Evolutionary conservation across 2,329 filamentous ascomycete species (phyloP).

Genomic region (Didymella exigua): DNA sequence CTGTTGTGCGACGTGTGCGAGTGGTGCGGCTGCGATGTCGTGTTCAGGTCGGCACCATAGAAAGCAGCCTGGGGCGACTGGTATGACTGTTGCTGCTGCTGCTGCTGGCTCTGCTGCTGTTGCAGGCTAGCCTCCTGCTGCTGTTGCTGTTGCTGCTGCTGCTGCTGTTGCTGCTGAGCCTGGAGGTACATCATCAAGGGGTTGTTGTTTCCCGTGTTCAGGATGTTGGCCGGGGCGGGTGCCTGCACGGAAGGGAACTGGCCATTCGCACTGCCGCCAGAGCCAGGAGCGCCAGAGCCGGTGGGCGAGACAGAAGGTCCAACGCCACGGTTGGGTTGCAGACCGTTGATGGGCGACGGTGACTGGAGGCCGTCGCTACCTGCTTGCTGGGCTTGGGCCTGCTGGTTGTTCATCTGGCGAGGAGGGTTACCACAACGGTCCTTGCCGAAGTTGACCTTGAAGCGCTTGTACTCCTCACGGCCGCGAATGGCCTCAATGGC

Average conservation of each 20-base stretch:
- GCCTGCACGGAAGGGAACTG: constrained; percentile 65
- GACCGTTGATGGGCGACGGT: constrained; percentile 63
- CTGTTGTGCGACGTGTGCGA: constrained; percentile 63
- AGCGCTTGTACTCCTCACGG: constrained; percentile 94
- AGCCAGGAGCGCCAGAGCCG: constrained; percentile 62
- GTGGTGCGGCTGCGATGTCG: constrained; percentile 66
- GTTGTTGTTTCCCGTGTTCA: constrained; percentile 81
- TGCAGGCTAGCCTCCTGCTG: constrained; percentile 30
- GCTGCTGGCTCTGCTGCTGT: constrained; percentile 31
- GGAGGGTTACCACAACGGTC: constrained; percentile 97
- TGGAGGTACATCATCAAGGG: constrained; percentile 92
- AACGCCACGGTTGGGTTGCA: constrained; percentile 59
- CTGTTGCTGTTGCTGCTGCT: constrained; percentile 50
- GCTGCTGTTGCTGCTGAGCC: constrained; percentile 60
- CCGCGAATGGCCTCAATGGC: constrained; percentile 94
- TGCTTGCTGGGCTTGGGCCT: constrained; percentile 67
- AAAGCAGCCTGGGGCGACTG: constrained; percentile 79
- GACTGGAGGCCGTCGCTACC: constrained; percentile 65
- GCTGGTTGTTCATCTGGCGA: constrained; percentile 73
- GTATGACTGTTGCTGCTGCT: constrained; percentile 55
- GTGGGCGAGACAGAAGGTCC: constrained; percentile 66
- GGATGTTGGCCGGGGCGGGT: constrained; percentile 71
- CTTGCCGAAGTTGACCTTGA: constrained; percentile 99
- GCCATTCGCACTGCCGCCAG: constrained; percentile 60
- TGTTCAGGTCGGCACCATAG: constrained; percentile 71